A percentile compares a stretch with the other conserved stretches of the same genome.
Evolutionary conservation across 768 basidiomycete species (phyloP).

Genomic region (Asterophora lycoperdoides): DNA sequence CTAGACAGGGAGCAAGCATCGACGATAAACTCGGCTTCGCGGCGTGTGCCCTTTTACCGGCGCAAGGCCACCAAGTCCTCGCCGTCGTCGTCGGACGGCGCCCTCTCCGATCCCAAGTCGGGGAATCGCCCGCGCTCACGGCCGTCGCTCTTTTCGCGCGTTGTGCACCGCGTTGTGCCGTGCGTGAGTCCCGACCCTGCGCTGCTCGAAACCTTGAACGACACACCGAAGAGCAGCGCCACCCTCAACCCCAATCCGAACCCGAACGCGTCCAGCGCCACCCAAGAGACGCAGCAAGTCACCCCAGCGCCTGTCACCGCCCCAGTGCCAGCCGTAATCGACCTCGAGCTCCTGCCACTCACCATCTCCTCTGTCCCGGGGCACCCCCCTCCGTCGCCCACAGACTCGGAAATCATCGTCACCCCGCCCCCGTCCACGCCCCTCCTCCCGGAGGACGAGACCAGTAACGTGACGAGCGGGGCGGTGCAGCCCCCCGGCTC

Average conservation of each 20-base stretch:
- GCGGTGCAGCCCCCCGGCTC: constrained; percentile 90
- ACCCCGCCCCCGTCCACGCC: constrained; percentile 30
- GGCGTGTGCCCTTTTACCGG: constrained; percentile 41
- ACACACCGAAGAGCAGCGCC: constrained; percentile 5
- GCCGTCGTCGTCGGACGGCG: constrained; percentile 32
- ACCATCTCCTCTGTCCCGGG: constrained; percentile 20
- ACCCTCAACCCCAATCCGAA: too few relatives aligned
- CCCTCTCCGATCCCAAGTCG: constrained; percentile 28
- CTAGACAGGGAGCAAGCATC: constrained; percentile 38
- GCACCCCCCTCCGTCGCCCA: constrained; percentile 23
- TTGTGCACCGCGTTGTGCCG: constrained; percentile 33
- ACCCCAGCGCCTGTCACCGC: constrained; percentile 7
- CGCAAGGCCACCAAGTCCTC: constrained; percentile 35
- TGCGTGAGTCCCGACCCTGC: constrained; percentile 27
- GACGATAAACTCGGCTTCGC: constrained; percentile 32
- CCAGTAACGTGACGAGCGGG: constrained; percentile 81
- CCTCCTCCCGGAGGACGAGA: constrained; percentile 59
- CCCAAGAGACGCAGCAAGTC: constrained; percentile 17
- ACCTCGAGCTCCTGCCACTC: constrained; percentile 8
- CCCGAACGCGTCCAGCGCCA: not conserved
- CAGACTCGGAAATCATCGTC: constrained; percentile 31
- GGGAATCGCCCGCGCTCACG: constrained; percentile 8
- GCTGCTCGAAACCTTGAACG: constrained; percentile 16
- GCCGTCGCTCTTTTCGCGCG: constrained; percentile 29
- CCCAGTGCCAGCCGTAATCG: constrained; percentile 6